Percentiles rank a stretch among this genome's conserved stretches.
Conservation (phyloP, 345 rosid species). For the Bretschneidera sinensis region DNA sequence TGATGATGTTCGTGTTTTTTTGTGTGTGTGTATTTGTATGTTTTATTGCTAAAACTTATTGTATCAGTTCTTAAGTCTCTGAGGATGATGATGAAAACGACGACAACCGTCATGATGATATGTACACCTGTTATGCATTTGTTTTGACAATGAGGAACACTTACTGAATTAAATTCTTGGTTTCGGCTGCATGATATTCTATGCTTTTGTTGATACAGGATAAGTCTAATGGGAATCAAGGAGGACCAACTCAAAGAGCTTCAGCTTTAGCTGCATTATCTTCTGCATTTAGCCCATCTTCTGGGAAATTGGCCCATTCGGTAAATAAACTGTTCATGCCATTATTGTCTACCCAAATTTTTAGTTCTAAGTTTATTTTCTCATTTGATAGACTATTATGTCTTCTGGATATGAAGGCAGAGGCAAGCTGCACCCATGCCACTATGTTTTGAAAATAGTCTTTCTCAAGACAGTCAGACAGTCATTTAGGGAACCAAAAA, state of each 20-base stretch:
- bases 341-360: background rate
- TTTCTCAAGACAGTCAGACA: too few relatives aligned
- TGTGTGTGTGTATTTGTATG: too few relatives aligned
- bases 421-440: too few relatives aligned
- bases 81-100: too few relatives aligned
- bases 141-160: background rate
- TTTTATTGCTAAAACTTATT: too few relatives aligned
- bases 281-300: conserved; percentile 74
- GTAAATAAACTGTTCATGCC: conserved; percentile 37
- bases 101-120: too few relatives aligned
- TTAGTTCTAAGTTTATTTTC: background rate
- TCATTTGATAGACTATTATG: too few relatives aligned
- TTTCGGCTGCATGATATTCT: conserved; percentile 1
- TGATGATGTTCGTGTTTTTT: too few relatives aligned
- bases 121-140: background rate
- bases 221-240: conserved; percentile 67
- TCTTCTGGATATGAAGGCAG: too few relatives aligned
- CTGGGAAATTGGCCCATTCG: conserved; percentile 39
- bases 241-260: conserved; percentile 96
- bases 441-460: too few relatives aligned
- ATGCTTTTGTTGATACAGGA: conserved; percentile 37
- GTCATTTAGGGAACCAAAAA: too few relatives aligned
- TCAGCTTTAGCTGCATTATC: conserved; percentile 93
- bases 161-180: background rate
- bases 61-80: too few relatives aligned